Base-by-base conservation (phyloP, 2,329 filamentous ascomycete species). In the Aspergillus niger region DNA sequence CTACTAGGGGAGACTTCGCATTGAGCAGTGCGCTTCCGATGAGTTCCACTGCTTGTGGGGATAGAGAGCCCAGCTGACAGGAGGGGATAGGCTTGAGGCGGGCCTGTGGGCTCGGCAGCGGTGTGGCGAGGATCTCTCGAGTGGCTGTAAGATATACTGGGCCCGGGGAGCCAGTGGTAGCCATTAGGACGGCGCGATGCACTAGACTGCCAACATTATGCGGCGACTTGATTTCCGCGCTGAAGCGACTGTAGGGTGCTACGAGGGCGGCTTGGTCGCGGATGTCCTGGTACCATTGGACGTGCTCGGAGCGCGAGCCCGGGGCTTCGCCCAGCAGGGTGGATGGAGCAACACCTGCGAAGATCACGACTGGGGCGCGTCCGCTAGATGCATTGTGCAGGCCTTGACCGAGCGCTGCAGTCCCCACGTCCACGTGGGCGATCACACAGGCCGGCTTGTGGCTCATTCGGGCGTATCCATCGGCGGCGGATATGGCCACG, bases 151-250 rank as follows among this genome's bases (percentile, higher is more conserved):
- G 80, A 67, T 96, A 95, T 1, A 91, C 89, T 0, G 92, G 91
- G 0, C 91, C 92, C 59, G 87, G 83, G 0, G 91, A 91, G 54
- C 88, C 88, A 10, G 86, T 91, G 57, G 79, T 88, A 0, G 92
- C 90, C 71, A 95, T 94, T 64, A 91, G 90, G 59, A 95, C 75
- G 0, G 91, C 91, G 5, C 91, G 87, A 71, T 91, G 91, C 58
- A 96, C 89, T 79, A 95, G 87, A 76, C 94, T 91, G 80, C 95
- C 94, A 63, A 95, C 86, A 69, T 95, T 96, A 67, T 84, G 83
- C 8, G 90, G 91, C 4, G 88, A 89, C 79, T 92, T 92, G 75
- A 96, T 88, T 79, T 96, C 91, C 3, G 82, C 91, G 0, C 87
- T 81, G 70, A 93, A 96, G 20, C 91, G 84, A 75, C 92, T 95